Percentiles rank a stretch among this genome's conserved stretches.
Conservation (phyloP, 2,329 filamentous ascomycete species). For the Fonsecaea pedrosoi region DNA sequence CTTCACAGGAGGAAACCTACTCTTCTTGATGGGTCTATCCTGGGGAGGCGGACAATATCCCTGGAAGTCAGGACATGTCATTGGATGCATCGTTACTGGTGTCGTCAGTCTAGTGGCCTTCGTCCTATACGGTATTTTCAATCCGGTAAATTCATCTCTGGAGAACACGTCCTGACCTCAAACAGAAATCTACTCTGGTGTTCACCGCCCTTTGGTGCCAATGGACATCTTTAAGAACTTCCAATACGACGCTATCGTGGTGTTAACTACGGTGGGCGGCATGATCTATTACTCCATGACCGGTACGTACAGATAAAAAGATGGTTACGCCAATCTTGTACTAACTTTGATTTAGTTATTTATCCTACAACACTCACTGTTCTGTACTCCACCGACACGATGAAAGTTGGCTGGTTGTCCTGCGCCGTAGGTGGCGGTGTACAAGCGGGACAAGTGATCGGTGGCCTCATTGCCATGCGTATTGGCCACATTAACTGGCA, state of each 20-base stretch:
- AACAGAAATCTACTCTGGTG: slow-evolving; percentile 45
- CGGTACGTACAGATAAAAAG: neutral
- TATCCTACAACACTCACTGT: neutral
- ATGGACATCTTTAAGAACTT: slow-evolving; percentile 51
- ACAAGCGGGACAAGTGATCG: neutral
- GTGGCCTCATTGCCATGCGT: neutral
- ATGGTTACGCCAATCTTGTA: too few species aligned
- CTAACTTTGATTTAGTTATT: neutral
- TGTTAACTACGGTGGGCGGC: slow-evolving; percentile 48
- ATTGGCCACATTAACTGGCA: neutral
- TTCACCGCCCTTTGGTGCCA: slow-evolving; percentile 51
- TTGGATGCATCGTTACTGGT: slow-evolving; percentile 49
- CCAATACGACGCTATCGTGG: slow-evolving; percentile 44
- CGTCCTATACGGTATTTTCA: slow-evolving; percentile 43
- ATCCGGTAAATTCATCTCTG: too few species aligned
- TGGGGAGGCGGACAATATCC: slow-evolving; percentile 51
- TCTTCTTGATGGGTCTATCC: slow-evolving; percentile 54
- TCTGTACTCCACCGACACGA: neutral
- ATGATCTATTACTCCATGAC: slow-evolving; percentile 55
- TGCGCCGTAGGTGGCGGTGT: neutral
- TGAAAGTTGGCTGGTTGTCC: neutral
- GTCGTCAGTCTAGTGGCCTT: slow-evolving; percentile 46
- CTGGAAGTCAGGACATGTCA: slow-evolving; percentile 50
- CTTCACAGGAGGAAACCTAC: slow-evolving; percentile 49
- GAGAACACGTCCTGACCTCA: neutral